phyloP scores from a whole-genome alignment of 75 land plant species.

The Sequoia sempervirens region DNA sequence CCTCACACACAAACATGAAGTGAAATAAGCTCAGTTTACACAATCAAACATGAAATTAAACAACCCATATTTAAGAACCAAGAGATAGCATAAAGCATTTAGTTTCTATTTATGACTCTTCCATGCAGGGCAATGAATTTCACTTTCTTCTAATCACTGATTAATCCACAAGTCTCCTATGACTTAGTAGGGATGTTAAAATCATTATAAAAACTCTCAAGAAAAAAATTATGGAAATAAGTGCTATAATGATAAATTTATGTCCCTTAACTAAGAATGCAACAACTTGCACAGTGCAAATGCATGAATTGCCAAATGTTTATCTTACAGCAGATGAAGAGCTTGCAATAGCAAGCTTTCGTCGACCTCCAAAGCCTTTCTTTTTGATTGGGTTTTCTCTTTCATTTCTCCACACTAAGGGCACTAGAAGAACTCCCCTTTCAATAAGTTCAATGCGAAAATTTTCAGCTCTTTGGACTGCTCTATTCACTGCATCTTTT shows the following conservation, averaged over 20 bases:
- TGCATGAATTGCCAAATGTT: neutral
- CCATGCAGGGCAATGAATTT: neutral
- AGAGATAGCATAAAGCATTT: neutral
- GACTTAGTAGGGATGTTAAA: neutral
- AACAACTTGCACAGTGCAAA: neutral
- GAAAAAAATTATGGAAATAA: neutral
- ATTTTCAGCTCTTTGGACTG: conserved; percentile 69
- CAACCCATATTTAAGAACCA: neutral
- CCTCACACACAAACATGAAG: neutral
- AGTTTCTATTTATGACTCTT: neutral
- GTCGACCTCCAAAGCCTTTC: conserved; percentile 74
- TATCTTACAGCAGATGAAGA: conserved; percentile 59
- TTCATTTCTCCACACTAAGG: conserved; percentile 66
- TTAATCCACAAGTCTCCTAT: neutral
- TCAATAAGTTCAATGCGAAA: conserved; percentile 77
- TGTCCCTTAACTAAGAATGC: neutral
- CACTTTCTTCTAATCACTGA: neutral
- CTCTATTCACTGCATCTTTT: conserved; percentile 62
- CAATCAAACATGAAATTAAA: conserved; percentile 1
- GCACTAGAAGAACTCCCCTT: conserved; percentile 84
- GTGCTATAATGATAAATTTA: neutral
- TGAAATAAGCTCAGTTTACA: neutral
- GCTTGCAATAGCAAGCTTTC: conserved; percentile 51
- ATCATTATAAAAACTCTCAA: neutral
- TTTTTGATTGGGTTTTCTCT: conserved; percentile 34